phyloP scores from a whole-genome alignment of 2,329 filamentous ascomycete genomes.

The Fusarium albosuccineum region DNA sequence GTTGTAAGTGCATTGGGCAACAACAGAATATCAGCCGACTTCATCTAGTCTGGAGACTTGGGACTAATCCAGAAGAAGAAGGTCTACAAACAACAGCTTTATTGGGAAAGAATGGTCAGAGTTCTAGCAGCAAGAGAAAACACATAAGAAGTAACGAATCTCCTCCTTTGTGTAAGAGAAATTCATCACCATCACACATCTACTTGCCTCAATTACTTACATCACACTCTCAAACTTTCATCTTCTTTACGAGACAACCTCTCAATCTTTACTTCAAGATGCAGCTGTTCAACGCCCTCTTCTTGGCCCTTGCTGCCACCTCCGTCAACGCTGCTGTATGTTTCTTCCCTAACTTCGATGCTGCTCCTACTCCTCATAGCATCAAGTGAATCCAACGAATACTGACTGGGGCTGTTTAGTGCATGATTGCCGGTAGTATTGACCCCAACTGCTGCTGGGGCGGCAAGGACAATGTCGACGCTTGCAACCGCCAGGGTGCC shows the following conservation, averaged over 20 bases:
- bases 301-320: not conserved
- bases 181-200: not conserved
- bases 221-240: not conserved
- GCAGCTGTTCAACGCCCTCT: not conserved
- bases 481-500: not conserved
- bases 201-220: too few species aligned
- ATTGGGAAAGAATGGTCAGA: too few species aligned
- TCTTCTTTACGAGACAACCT: not conserved
- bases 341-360: not conserved
- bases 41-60: too few species aligned
- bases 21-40: too few species aligned
- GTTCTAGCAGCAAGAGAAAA: too few species aligned
- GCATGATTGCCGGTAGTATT: not conserved
- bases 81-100: too few species aligned
- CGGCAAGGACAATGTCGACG: not conserved
- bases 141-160: too few species aligned
- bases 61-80: too few species aligned
- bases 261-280: not conserved
- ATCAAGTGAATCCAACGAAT: not conserved
- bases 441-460: conserved; percentile 5
- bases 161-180: not conserved
- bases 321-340: not conserved
- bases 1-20: too few species aligned
- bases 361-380: too few species aligned
- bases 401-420: not conserved